Base-by-base conservation (phyloP, 768 basidiomycete species). In the Leucosporidium creatinivorum region DNA sequence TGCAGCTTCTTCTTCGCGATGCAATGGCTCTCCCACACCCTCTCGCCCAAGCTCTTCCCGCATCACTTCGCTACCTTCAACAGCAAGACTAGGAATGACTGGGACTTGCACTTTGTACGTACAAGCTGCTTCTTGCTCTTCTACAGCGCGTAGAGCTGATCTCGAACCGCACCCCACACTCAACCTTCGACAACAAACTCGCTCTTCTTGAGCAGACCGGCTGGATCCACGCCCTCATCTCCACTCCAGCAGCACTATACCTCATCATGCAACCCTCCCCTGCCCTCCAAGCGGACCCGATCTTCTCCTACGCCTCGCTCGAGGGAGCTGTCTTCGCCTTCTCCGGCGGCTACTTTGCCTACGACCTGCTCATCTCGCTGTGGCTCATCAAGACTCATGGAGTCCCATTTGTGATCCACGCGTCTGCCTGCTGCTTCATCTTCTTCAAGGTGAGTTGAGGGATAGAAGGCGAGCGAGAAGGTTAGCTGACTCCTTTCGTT, bases 381-480 rank as follows among this genome's bases (percentile, higher is more conserved):
- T 33, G n/a, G 21, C 60, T 50, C 7, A 28, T 61, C 60, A 49
- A 21, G 60, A 61, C 26, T 19, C 60, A 61, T 12, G 60, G 60
- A 6, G 28, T 31, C 7, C 30, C 60, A n/a, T 61, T 61, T 9
- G 26, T 61, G 19, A n/a, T 61, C 9, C 60, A 61, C 49, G 60
- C 60, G 31, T 19, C 49, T 19, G 47, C 60, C 4, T 61, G 60
- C 31, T 61, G 60, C 60, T 61, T 61, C 30, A 61, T 61, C 49
- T 61, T 61, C 60, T 50, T 50, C 28, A 61, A 61, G 60, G 60
- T 61, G 28, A 18, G 60, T 25, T 9, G 50, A 23, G 25, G 25
- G 3, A 51, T 6, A 10, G n/a, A 13, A 59, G n/a, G 18, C 26
- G 58, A n/a, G 26, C 25, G n/a, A 44, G 6, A 2, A 44, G 39